Evolutionary conservation across 1,284 basidiomycete genomes (phyloP), one percentile per base, ranked within the genome.

Genomic region (Porogramme epimiltina): DNA sequence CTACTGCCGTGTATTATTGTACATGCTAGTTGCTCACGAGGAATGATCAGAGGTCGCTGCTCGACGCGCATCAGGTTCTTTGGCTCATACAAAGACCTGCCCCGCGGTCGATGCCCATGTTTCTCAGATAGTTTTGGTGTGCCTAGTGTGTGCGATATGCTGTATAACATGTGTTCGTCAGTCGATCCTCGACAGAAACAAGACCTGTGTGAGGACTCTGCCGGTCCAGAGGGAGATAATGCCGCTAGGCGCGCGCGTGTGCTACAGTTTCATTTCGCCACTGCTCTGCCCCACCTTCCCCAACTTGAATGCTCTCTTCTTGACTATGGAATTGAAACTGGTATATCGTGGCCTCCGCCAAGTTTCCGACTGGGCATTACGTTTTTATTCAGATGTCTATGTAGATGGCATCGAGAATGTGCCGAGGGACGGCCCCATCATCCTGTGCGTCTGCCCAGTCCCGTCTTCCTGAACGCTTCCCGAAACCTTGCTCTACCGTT

Each of bases 341-440:
- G 77, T 79, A 0, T 84, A 92, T 67, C 76, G 80, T 39, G 69
- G 81, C 25, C 73, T 93, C 33, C 81, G 85, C 37, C 73, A 79
- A 45, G 72, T 90, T 18, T 88, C 89, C 0, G 78, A 82, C 54
- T 87, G 81, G 75, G 78, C 83, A 0, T 88, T 46, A 78, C 78
- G 26, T 89, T 59, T 89, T 74, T 92, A 89, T 69, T 79, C 82
- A 11, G 81, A 89, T 51, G 80, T 87, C 8, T 73, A 80, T 58
- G 80, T 91, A 2, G 75, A 82, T 48, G 85, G 84, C 13, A 64
- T 73, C 18, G 89, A 95, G 67, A 88, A 94, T 64, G 90, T 96
- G 6, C 93, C 94, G 2, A 71, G 66, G 52, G 80, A 87, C 53
- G 93, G 92, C 0, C 92, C 93, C 20, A 82, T 95, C 59, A 91